Evolutionary conservation across 2,329 filamentous ascomycete genomes (phyloP).

Genomic region (Spiromastix sp.): DNA sequence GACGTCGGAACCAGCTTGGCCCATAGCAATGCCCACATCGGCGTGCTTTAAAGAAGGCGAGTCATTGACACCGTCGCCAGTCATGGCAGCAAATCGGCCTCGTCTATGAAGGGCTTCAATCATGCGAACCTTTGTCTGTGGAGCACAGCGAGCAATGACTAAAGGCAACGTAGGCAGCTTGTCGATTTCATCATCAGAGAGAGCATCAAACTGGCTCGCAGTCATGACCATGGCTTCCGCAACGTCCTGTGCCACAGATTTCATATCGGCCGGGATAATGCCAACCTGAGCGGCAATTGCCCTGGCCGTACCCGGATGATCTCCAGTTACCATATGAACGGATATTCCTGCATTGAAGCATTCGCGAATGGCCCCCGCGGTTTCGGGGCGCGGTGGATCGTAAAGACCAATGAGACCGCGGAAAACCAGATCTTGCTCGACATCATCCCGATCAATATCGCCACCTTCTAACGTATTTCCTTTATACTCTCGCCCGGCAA

Average conservation of each 20-base stretch:
- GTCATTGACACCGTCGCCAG: constrained; percentile 81
- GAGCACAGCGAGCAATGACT: constrained; percentile 50
- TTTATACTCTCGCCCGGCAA: constrained; percentile 43
- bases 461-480: constrained; percentile 24
- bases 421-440: constrained; percentile 61
- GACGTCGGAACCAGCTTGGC: constrained; percentile 67
- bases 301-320: constrained; percentile 67
- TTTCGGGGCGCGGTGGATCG: constrained; percentile 74
- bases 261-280: constrained; percentile 57
- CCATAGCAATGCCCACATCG: constrained; percentile 86
- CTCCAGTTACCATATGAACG: constrained; percentile 78
- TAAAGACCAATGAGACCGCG: constrained; percentile 79
- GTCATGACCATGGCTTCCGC: constrained; percentile 63
- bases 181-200: constrained; percentile 65
- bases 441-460: constrained; percentile 44
- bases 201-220: constrained; percentile 66
- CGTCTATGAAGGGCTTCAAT: constrained; percentile 53
- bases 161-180: constrained; percentile 43
- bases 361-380: constrained; percentile 58
- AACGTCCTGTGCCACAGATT: constrained; percentile 50
- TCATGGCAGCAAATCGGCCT: constrained; percentile 72
- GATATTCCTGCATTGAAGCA: constrained; percentile 65
- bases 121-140: constrained; percentile 70
- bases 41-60: constrained; percentile 70
- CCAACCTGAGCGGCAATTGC: constrained; percentile 72